Conservation (phyloP, 495 filamentous ascomycete genomes). For the Beverwykella pulmonaria region DNA sequence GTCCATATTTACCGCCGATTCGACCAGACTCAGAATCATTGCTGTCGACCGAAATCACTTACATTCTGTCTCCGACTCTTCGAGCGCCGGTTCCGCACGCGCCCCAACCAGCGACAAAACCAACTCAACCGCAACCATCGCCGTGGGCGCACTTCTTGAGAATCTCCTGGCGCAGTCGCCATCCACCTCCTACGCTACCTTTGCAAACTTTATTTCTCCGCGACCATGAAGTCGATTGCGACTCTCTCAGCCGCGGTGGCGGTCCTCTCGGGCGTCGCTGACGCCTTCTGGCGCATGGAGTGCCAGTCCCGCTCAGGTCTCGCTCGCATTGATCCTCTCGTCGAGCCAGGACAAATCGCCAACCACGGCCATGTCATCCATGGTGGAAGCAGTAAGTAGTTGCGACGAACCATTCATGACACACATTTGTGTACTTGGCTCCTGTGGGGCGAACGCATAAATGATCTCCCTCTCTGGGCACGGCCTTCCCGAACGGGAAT, state of each 20-base stretch:
- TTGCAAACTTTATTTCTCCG: not conserved
- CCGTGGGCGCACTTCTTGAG: not conserved
- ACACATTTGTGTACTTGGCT: slow-evolving; percentile 5
- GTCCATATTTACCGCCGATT: not conserved
- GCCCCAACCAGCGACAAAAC: not conserved
- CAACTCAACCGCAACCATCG: not conserved
- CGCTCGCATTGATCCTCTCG: slow-evolving; percentile 60
- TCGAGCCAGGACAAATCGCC: slow-evolving; percentile 51
- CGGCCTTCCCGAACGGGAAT: slow-evolving; percentile 1
- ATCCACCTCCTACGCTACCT: not conserved
- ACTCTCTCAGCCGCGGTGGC: slow-evolving; percentile 13
- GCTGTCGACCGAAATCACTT: not conserved
- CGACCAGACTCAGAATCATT: not conserved
- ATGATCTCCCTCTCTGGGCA: slow-evolving; percentile 14
- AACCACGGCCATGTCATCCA: slow-evolving; percentile 58
- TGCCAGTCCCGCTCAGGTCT: slow-evolving; percentile 69
- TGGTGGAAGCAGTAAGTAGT: slow-evolving; percentile 57
- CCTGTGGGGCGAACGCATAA: slow-evolving; percentile 22
- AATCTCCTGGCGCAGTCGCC: not conserved
- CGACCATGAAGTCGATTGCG: slow-evolving; percentile 26
- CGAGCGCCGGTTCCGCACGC: not conserved
- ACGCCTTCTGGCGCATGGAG: slow-evolving; percentile 88
- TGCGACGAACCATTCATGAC: slow-evolving; percentile 1
- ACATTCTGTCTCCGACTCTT: not conserved
- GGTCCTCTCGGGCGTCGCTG: slow-evolving; percentile 32